Base-by-base conservation (phyloP, 345 rosid genomes). In the Toxicodendron radicans region DNA sequence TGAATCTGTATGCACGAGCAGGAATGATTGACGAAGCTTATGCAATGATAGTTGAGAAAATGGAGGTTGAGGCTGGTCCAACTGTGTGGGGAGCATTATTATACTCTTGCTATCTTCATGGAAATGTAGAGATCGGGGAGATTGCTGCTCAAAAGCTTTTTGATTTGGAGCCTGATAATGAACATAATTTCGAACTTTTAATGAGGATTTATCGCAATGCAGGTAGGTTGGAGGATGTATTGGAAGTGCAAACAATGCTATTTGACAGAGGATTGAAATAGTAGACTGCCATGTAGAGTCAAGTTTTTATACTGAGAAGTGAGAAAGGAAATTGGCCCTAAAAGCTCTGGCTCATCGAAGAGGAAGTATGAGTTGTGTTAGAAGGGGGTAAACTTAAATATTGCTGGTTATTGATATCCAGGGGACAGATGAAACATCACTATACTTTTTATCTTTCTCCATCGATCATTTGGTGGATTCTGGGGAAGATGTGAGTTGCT, bases 21-120 rank as follows among this genome's bases (percentile, higher is more conserved):
- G 97, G 95, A 48, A 71, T 86, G 83, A 58, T 92, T 18, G 64
- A 75, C 4, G 82, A 92, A 80, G 97, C 98, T 12, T 88, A 87
- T 76, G 73, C 79, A 18, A 70, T 88, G 68, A 80, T 94, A 53
- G 81, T 70, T 13, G 83, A 88, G 66, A 73, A 79, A 73, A 85
- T 94, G 92, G 90, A 70, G 70, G 72, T 80, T 66, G 90, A 90
- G 64, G 95, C 97, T 6, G 94, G 97, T 46, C 88, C 94, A 48
- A 85, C 93, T 13, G 93, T 85, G 59, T 92, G 98, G 97, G 97
- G 97, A 76, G 97, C 97, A 13, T 79, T 94, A 81, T 73, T 91
- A 46, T 87, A 92, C 83, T 90, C 88, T 54, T 90, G 95, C 81
- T 86, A 73, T 73, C 76, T 92, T 67, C 92, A 90, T 73, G 79